phyloP scores from a whole-genome alignment of 345 rosid genomes.

The Cardamine chenopodiifolia region DNA sequence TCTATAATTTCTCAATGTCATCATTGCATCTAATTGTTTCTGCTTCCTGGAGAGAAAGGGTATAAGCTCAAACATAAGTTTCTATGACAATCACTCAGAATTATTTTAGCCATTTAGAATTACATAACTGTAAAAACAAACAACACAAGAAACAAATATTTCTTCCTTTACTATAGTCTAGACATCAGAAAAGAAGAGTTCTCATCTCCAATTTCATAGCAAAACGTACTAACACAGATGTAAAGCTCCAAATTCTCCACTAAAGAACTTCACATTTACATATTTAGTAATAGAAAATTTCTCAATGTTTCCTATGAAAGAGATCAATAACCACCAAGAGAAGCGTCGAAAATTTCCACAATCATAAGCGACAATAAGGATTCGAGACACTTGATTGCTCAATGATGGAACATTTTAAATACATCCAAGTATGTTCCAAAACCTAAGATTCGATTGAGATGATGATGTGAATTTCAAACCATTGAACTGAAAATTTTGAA shows the following conservation, averaged over 20 bases:
- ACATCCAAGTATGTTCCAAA: neutral
- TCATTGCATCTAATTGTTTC: neutral
- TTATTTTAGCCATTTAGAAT: no score
- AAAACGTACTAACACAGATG: neutral
- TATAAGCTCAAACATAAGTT: slow-evolving; percentile 8
- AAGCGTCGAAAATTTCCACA: neutral
- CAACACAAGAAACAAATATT: no score
- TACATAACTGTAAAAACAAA: no score
- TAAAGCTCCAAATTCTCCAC: neutral
- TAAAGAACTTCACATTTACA: neutral
- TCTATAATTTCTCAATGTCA: neutral
- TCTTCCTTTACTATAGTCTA: neutral
- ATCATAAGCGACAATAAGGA: neutral
- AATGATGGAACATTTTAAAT: neutral
- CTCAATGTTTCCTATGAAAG: neutral
- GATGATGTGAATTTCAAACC: neutral
- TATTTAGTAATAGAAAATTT: neutral
- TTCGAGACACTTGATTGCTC: neutral
- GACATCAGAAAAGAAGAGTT: no score
- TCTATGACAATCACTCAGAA: neutral
- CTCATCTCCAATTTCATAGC: neutral
- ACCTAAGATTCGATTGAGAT: slow-evolving; percentile 3
- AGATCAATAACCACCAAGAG: neutral
- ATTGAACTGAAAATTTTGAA: neutral
- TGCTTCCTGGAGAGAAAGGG: neutral